Evolutionary conservation across 768 basidiomycete genomes (phyloP).

Genomic region (Serendipita sp.): DNA sequence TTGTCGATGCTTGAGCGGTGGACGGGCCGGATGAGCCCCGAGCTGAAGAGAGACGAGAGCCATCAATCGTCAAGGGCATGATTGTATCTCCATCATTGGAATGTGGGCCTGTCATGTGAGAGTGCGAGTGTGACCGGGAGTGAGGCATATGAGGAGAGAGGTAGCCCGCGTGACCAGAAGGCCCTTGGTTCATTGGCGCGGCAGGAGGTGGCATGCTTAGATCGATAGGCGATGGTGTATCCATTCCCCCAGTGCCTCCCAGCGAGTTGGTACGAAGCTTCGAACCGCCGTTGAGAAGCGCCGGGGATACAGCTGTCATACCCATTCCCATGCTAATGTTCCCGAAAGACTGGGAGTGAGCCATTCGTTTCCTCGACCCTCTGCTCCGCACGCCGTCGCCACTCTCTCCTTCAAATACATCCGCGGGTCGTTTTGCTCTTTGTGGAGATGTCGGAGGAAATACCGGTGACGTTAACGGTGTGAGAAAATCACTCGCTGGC

Average conservation of each 20-base stretch:
- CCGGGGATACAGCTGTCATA: constrained; percentile 23
- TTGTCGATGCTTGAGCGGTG: constrained; percentile 10
- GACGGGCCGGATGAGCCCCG: neutral
- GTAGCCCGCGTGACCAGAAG: constrained; percentile 10
- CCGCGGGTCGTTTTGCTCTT: neutral
- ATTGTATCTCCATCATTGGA: constrained; percentile 1
- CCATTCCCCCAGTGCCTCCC: constrained; percentile 20
- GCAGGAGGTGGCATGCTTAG: constrained; percentile 80
- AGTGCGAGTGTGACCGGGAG: neutral
- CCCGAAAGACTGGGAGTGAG: neutral
- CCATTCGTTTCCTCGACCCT: constrained; percentile 1
- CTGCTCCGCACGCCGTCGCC: neutral
- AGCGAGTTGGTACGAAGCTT: constrained; percentile 20
- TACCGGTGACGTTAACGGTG: neutral
- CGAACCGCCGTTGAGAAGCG: constrained; percentile 44
- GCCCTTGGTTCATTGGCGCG: constrained; percentile 22
- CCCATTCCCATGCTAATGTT: neutral
- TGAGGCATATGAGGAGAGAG: neutral
- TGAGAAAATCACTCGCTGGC: constrained; percentile 3
- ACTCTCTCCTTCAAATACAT: neutral
- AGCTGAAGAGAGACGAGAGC: neutral
- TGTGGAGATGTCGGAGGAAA: neutral
- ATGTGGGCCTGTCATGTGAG: neutral
- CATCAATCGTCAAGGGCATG: constrained; percentile 3
- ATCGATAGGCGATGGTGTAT: constrained; percentile 80